phyloP scores from a whole-genome alignment of 2,329 filamentous ascomycete species.

The Epichloe uncinata region DNA sequence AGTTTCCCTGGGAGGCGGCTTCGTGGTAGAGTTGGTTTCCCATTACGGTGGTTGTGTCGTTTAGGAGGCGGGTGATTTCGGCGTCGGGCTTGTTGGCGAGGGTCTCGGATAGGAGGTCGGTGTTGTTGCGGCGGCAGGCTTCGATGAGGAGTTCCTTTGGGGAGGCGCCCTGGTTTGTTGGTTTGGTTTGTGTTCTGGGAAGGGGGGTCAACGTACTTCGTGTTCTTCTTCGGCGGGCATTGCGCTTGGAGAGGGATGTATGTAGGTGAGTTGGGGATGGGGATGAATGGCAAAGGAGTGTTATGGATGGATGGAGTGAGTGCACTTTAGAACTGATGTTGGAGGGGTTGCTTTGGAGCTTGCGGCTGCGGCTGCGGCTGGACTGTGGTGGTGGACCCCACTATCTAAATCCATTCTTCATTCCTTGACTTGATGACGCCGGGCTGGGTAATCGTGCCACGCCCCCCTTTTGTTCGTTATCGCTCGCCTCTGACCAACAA shows the following conservation, averaged over 20 bases:
- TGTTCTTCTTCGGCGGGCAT: conserved; percentile 11
- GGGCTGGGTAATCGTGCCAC: too few species aligned
- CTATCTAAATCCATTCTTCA: neutral
- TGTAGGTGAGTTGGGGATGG: neutral
- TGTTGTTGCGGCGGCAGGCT: conserved; percentile 87
- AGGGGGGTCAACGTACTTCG: conserved; percentile 6
- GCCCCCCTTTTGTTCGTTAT: too few species aligned
- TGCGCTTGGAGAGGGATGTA: neutral
- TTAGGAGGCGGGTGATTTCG: conserved; percentile 65
- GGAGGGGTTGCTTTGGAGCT: too few species aligned
- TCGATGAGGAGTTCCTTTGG: conserved; percentile 78
- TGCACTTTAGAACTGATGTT: too few species aligned
- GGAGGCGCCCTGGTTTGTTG: conserved; percentile 58
- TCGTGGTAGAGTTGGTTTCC: conserved; percentile 86
- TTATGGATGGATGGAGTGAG: too few species aligned
- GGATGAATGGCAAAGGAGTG: too few species aligned
- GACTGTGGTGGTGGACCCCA: neutral
- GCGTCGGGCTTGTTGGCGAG: conserved; percentile 48
- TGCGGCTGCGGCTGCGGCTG: too few species aligned
- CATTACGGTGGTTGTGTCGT: conserved; percentile 71
- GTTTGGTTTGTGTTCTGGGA: neutral
- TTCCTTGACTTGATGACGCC: neutral
- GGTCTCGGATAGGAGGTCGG: conserved; percentile 66
- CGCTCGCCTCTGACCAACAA: too few species aligned
- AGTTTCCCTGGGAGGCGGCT: conserved; percentile 74